Base-by-base conservation (phyloP, 129 eudicot species). In the Tagetes erecta region DNA sequence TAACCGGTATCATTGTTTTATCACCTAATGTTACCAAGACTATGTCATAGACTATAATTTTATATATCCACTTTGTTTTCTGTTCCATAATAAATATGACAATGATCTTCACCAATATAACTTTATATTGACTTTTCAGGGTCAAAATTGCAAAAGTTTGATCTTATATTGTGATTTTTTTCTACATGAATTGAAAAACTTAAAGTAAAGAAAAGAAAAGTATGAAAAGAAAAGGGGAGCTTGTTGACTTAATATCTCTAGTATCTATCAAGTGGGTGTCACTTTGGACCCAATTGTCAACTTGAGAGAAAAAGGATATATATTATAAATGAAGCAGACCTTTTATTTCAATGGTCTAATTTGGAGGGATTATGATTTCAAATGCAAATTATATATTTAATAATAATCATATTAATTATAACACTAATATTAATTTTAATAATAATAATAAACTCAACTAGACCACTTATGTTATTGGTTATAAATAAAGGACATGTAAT, bases 241-340 rank as follows among this genome's bases (percentile, higher is more conserved):
- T 64, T 52, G 2, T 20, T 53, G 73, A 65, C 69, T 42, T 64
- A 64, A 42, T 35, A 41, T 72, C 47, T 44, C 27, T 71, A 20
- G 74, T 79, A 66, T 72, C 68, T 65, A 72, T 79, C 74, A 56
- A 52, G 73, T 79, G 64, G 53, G 41, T 76, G 68, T 66, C 67
- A 64, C 63, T 36, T 65, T 79, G 59, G 69, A 64, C 68, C 78
- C 83, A 79, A 64, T 72, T 79, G 83, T 79, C 83, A 79, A 79
- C 78, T 64, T 72, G 68, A 44, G 35, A 53, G 73, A 79, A 52
- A 79, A 79, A 35, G 14, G 51, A 44, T 60, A 60, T 60, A 20
- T 75, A 65, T 52, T 38, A 34, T 35, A 55, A 55, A 34, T 11
- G 20, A 42, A 13, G 52, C 14, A 64, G 27, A 44, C 14, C 40